Evolutionary conservation across 345 rosid species (phyloP), one percentile per base, ranked within the genome.

Genomic region (Hibiscus tridactylites): DNA sequence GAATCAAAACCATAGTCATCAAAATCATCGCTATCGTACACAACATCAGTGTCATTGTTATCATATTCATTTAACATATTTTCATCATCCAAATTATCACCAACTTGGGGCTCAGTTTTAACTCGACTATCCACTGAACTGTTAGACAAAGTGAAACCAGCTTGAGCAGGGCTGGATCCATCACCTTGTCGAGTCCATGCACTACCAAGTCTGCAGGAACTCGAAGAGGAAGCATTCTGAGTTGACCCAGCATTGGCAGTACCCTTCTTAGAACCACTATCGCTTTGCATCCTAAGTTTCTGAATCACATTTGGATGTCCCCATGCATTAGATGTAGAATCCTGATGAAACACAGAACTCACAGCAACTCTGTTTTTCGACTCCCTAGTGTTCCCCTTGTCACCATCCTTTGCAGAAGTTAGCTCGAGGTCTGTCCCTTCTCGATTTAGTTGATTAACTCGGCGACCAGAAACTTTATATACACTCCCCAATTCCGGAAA

Each of bases 1-100:
- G 82, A 83, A 77, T 79, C 83, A 52, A 46, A 79, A 46, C 73
- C 84, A 7, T 80, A 81, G 10, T 76, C 75, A 9, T 65, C 60
- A 6, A 59, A 12, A 31, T 74, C 77, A 67, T 74, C 72, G 60
- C 68, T 68, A 11, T 67, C 68, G 8, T 74, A 67, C 9, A 58
- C 50, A 28, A 59, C 47, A 58, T 75, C 44, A 60, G 74, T 62
- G n/a, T 77, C 86, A 63, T 77, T 81, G 19, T 66, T 15, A 63
- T 77, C 84, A 61, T 56, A 64, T 15, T 81, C 86, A 4, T 29
- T 33, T 47, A 10, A 74, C 19, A 29, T 62, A 56, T 26, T 63
- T 5, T 31, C 65, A 39, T 53, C 70, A 28, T 68, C 76, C 19
- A 35, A 74, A 17, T 56, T 73, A 16, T 54, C 77, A 21, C 66